These are phyloP conservation scores for Eragrostis curvula DNA, from an alignment of 176 grass and related monocot species.

Conservation along the genomic window DNA sequence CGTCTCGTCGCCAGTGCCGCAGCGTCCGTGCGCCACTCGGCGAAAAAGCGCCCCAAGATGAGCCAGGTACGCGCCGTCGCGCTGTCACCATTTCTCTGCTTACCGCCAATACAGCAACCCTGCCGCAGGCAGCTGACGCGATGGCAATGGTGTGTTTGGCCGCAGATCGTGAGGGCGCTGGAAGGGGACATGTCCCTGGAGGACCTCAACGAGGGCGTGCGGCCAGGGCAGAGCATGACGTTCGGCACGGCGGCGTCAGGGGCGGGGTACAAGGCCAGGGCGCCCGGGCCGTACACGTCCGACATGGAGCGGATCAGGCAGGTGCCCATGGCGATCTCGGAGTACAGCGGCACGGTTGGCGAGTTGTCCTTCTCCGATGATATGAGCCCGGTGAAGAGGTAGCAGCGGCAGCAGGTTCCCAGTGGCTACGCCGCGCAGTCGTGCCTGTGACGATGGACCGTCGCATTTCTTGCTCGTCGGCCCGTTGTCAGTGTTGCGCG, in stretches of 20 bases:
- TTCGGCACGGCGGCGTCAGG: slow-evolving; percentile 41
- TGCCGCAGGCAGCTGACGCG: not conserved
- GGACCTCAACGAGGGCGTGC: slow-evolving; percentile 71
- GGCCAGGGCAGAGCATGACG: slow-evolving; percentile 60
- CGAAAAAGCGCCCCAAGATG: slow-evolving; percentile 68
- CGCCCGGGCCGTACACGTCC: slow-evolving; percentile 16
- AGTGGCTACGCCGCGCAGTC: not conserved
- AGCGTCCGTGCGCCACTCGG: slow-evolving; percentile 65
- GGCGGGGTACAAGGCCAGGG: slow-evolving; percentile 21
- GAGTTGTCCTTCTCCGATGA: slow-evolving; percentile 32
- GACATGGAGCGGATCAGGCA: slow-evolving; percentile 45
- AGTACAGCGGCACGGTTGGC: slow-evolving; percentile 35
- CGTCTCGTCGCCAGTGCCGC: slow-evolving; percentile 64
- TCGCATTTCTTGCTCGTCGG: not conserved
- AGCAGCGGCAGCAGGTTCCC: not conserved
- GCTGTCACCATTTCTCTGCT: too few relatives aligned
- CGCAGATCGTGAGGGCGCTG: slow-evolving; percentile 72
- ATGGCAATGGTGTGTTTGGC: not conserved
- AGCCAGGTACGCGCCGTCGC: slow-evolving; percentile 55
- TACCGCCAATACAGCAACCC: not conserved
- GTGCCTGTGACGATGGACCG: not conserved
- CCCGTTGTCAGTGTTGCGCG: not conserved
- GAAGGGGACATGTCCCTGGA: slow-evolving; percentile 69
- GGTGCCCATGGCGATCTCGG: slow-evolving; percentile 40
- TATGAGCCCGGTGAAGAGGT: slow-evolving; percentile 24